Conservation (phyloP, 768 basidiomycete species). For the Hygrophorus pudorinus region DNA sequence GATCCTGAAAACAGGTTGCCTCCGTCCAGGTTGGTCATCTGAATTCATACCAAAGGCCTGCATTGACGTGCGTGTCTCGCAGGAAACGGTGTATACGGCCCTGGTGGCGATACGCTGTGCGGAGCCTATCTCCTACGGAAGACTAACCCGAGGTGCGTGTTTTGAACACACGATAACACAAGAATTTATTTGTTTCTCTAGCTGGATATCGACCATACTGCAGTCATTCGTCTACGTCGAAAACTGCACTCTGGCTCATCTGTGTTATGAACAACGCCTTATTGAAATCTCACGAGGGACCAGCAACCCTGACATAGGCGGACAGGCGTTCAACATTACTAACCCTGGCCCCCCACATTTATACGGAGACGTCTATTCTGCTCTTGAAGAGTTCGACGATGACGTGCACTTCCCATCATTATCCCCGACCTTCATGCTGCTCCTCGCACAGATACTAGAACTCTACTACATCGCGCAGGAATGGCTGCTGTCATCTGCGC, state of each 20-base stretch:
- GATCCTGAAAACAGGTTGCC: conserved; percentile 54
- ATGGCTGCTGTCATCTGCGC: conserved; percentile 23
- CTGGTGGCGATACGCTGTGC: conserved; percentile 62
- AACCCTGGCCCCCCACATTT: conserved; percentile 58
- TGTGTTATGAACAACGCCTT: conserved; percentile 65
- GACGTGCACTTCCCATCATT: conserved; percentile 44
- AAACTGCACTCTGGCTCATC: conserved; percentile 63
- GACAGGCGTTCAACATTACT: conserved; percentile 55
- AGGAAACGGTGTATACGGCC: conserved; percentile 68
- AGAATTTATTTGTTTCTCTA: conserved; percentile 8
- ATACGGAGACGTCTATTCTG: conserved; percentile 52
- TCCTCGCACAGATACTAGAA: conserved; percentile 53
- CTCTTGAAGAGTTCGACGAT: conserved; percentile 46
- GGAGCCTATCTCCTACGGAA: conserved; percentile 53
- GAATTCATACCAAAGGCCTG: no score
- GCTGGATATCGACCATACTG: conserved; percentile 48
- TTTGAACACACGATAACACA: no score
- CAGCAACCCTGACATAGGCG: conserved; percentile 56
- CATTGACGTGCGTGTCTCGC: no score
- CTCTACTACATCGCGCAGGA: conserved; percentile 39
- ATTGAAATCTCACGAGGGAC: conserved; percentile 32
- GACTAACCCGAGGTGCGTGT: conserved; percentile 30
- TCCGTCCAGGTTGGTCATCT: conserved; percentile 37
- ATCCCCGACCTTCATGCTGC: conserved; percentile 55
- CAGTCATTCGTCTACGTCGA: conserved; percentile 69